Evolutionary conservation across 306 rosid genomes (phyloP).

Genomic region (Notholithocarpus densiflorus): DNA sequence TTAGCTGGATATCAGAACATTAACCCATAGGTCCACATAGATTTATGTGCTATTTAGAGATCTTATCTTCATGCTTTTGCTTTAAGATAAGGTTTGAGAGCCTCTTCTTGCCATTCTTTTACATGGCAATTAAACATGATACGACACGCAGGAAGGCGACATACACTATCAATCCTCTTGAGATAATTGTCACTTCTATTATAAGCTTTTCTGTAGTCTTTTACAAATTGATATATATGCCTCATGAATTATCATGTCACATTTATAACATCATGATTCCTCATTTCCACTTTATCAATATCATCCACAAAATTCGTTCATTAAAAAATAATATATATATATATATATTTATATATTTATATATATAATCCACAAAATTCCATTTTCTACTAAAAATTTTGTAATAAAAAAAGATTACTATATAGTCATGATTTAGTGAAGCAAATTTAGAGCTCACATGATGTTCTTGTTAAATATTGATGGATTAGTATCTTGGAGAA

Average conservation of each 20-base stretch:
- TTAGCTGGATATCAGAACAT: conserved; percentile 29
- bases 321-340: no score
- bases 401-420: no score
- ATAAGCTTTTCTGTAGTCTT: background rate
- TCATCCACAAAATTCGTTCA: no score
- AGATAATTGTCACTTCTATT: background rate
- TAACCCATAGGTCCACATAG: conserved; percentile 37
- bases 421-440: no score
- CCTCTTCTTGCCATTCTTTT: conserved; percentile 40
- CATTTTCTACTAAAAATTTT: no score
- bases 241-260: background rate
- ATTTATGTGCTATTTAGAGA: conserved; percentile 15
- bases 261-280: background rate
- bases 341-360: no score
- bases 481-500: background rate
- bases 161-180: no score
- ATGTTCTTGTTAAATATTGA: conserved; percentile 22
- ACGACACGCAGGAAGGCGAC: conserved; percentile 32
- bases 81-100: conserved; percentile 41
- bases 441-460: conserved; percentile 34
- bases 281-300: no score
- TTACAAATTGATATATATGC: background rate
- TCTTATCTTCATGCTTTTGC: conserved; percentile 50
- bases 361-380: no score
- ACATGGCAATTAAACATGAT: conserved; percentile 42